Conservation (phyloP, 108 stramenopile genomes). For the Nannochloropsis oceanica region DNA sequence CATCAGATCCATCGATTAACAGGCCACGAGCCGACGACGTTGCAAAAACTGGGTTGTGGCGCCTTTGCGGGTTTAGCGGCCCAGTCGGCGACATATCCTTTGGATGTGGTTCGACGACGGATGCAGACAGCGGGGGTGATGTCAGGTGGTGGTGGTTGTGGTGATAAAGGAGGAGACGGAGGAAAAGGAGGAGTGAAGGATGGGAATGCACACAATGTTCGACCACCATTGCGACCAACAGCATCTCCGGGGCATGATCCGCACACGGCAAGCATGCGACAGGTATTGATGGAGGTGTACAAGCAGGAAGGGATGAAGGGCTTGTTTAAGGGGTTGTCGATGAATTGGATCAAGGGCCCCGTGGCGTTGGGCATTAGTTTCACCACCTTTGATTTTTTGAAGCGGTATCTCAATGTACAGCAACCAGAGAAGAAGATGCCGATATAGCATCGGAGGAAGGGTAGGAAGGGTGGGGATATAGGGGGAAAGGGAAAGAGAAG, state of each 20-base stretch:
- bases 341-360: slow-evolving; percentile 97
- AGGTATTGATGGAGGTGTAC: slow-evolving; percentile 51
- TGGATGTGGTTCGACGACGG: slow-evolving; percentile 77
- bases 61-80: slow-evolving; percentile 19
- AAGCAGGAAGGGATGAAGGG: slow-evolving; percentile 70
- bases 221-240: not conserved
- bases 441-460: not conserved
- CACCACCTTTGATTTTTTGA: slow-evolving; percentile 73
- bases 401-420: slow-evolving; percentile 12
- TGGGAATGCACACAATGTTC: not conserved
- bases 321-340: slow-evolving; percentile 71
- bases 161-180: not conserved
- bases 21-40: slow-evolving; percentile 40
- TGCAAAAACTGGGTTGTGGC: slow-evolving; percentile 19
- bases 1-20: slow-evolving; percentile 44
- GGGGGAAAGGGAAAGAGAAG: no score
- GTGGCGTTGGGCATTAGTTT: slow-evolving; percentile 86
- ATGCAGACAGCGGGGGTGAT: slow-evolving; percentile 90
- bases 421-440: not conserved
- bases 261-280: slow-evolving; percentile 26
- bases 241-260: slow-evolving; percentile 6
- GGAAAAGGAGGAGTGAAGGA: not conserved
- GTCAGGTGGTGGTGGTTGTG: not conserved
- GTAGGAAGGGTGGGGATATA: no score
- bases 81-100: slow-evolving; percentile 62